Evolutionary conservation across 768 basidiomycete species (phyloP).

Genomic region (Pisolithus albus): DNA sequence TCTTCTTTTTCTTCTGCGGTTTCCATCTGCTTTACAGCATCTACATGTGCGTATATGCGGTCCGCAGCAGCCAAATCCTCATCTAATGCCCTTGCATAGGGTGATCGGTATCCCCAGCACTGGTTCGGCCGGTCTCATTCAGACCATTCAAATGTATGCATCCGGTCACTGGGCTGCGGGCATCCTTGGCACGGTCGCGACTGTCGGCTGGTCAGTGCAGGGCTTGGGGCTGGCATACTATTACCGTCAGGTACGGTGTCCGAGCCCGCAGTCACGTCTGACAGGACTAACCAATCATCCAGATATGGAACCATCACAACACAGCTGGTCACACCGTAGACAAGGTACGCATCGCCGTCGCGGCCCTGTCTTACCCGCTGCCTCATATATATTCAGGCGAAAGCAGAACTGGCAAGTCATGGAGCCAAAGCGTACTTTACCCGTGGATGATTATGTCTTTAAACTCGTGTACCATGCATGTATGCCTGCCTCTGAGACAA

Average conservation of each 20-base stretch:
- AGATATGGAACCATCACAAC: conserved; percentile 75
- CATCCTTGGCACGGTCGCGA: conserved; percentile 73
- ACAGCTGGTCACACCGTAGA: conserved; percentile 85
- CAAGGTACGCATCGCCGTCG: conserved; percentile 45
- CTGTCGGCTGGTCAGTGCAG: conserved; percentile 84
- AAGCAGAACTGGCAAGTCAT: conserved; percentile 72
- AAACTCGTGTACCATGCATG: background rate
- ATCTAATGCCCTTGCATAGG: conserved; percentile 37
- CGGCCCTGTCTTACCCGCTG: background rate
- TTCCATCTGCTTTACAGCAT: conserved; percentile 90
- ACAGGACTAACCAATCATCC: conserved; percentile 5
- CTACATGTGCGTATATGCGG: conserved; percentile 63
- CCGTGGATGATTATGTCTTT: conserved; percentile 46
- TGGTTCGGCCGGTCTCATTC: conserved; percentile 92
- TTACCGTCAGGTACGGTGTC: conserved; percentile 58
- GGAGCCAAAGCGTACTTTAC: conserved; percentile 88
- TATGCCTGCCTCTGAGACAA: background rate
- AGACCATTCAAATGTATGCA: conserved; percentile 78
- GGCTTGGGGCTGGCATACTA: conserved; percentile 75
- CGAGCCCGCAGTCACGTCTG: conserved; percentile 7
- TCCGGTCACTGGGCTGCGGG: conserved; percentile 70
- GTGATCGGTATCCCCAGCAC: conserved; percentile 94
- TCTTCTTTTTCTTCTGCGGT: conserved; percentile 95
- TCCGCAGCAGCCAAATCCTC: conserved; percentile 20
- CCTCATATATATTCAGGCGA: conserved; percentile 48